phyloP scores from a whole-genome alignment of 1,139 yeast species.

The Sugiyamaella pinicola region DNA sequence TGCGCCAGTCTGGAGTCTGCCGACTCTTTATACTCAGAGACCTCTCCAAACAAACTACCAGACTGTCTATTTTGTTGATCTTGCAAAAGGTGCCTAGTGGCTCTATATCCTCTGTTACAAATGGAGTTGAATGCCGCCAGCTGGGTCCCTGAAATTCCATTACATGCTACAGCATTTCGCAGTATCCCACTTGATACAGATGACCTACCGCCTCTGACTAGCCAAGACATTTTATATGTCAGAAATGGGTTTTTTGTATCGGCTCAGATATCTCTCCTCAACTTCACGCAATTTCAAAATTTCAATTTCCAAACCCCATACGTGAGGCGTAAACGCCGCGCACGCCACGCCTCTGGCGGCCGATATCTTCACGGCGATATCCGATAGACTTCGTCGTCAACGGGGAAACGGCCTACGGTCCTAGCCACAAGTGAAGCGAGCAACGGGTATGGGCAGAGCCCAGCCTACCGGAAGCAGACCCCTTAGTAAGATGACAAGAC shows the following conservation, averaged over 20 bases:
- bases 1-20: constrained; percentile 25
- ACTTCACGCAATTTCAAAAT: constrained; percentile 12
- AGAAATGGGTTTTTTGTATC: not conserved
- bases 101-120: not conserved
- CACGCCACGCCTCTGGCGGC: not conserved
- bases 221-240: constrained; percentile 12
- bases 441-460: no score
- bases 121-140: not conserved
- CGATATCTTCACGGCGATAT: no score
- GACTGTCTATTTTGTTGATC: constrained; percentile 1
- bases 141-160: not conserved
- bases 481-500: not conserved
- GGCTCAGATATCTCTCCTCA: not conserved
- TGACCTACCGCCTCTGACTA: constrained; percentile 8
- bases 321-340: constrained; percentile 1
- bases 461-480: not conserved
- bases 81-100: not conserved
- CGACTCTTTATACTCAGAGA: constrained; percentile 29
- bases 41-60: constrained; percentile 34
- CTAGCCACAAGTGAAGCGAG: not conserved
- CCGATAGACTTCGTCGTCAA: no score
- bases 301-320: constrained; percentile 14
- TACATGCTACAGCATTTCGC: constrained; percentile 3
- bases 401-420: no score
- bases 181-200: constrained; percentile 4